phyloP scores from a whole-genome alignment of 2,329 filamentous ascomycete genomes.

The Colletotrichum musae region DNA sequence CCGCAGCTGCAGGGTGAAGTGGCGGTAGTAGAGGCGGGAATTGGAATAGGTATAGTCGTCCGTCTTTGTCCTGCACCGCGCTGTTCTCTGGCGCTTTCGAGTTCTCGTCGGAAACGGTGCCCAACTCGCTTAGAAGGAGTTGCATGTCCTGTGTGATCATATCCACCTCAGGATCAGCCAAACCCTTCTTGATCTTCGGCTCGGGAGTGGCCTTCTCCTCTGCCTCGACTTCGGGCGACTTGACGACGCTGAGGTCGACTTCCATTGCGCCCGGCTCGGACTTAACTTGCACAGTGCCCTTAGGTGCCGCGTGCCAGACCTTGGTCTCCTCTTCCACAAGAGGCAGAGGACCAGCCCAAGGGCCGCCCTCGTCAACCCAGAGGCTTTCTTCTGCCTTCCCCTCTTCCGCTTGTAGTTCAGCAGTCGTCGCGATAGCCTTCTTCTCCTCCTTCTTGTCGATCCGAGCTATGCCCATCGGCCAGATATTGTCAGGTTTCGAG shows the following conservation, averaged over 20 bases:
- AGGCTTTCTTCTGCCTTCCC: constrained; percentile 62
- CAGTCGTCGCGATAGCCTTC: constrained; percentile 69
- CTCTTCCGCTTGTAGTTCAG: constrained; percentile 70
- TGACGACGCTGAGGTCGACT: constrained; percentile 56
- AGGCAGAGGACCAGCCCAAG: constrained; percentile 46
- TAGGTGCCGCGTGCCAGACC: constrained; percentile 60
- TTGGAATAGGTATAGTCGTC: constrained; percentile 75
- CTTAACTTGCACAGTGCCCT: constrained; percentile 57
- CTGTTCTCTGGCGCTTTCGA: constrained; percentile 44
- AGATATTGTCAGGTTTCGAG: constrained; percentile 45
- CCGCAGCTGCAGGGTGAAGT: constrained; percentile 54
- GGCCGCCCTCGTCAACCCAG: constrained; percentile 57
- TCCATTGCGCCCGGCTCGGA: constrained; percentile 56
- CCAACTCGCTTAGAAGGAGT: constrained; percentile 60
- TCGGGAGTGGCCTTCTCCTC: constrained; percentile 44
- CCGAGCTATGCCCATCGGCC: constrained; percentile 71
- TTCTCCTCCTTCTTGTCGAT: constrained; percentile 68
- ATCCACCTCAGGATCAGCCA: constrained; percentile 55
- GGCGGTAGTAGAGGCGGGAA: constrained; percentile 74
- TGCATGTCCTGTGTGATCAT: constrained; percentile 57
- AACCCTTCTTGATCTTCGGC: constrained; percentile 47
- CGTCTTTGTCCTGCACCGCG: constrained; percentile 51
- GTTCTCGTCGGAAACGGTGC: constrained; percentile 48
- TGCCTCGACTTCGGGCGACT: constrained; percentile 44
- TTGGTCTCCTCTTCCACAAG: constrained; percentile 52